These are phyloP conservation scores for Boletus sp. DNA, from an alignment of 768 basidiomycete species.

Conservation along the genomic window DNA sequence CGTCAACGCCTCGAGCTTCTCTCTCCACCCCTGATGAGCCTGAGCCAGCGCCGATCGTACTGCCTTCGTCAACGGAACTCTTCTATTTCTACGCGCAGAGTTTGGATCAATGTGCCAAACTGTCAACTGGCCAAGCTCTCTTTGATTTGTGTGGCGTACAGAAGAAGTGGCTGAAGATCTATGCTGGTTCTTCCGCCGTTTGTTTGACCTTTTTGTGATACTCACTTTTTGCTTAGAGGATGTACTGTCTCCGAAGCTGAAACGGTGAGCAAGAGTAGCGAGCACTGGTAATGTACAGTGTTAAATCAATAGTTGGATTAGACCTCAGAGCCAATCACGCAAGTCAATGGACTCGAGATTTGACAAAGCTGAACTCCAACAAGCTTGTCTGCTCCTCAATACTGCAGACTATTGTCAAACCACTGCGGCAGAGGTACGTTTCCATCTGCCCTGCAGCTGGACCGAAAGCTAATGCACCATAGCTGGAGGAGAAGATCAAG, in stretches of 20 bases:
- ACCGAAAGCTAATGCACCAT: conserved; percentile 3
- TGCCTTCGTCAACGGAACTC: conserved; percentile 92
- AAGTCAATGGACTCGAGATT: conserved; percentile 79
- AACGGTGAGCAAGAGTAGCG: conserved; percentile 48
- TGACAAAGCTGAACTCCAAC: conserved; percentile 72
- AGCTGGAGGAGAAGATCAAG: conserved; percentile 92
- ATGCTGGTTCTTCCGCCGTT: conserved; percentile 63
- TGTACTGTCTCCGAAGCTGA: conserved; percentile 70
- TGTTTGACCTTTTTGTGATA: background rate
- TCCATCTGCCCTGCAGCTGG: background rate
- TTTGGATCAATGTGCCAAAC: conserved; percentile 88
- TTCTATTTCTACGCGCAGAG: conserved; percentile 98
- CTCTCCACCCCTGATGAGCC: conserved; percentile 43
- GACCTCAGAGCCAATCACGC: conserved; percentile 44
- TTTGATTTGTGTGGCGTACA: conserved; percentile 80
- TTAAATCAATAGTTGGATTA: conserved; percentile 26
- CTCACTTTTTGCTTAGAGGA: conserved; percentile 62
- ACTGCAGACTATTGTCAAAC: conserved; percentile 97
- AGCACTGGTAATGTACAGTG: background rate
- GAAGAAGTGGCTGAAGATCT: conserved; percentile 92
- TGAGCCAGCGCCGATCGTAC: conserved; percentile 58
- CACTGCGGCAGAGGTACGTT: conserved; percentile 78
- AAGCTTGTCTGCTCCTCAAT: conserved; percentile 88
- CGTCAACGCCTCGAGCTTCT: conserved; percentile 36
- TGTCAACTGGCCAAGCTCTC: conserved; percentile 81